phyloP scores from a whole-genome alignment of 345 rosid species.

The Theobroma cacao region DNA sequence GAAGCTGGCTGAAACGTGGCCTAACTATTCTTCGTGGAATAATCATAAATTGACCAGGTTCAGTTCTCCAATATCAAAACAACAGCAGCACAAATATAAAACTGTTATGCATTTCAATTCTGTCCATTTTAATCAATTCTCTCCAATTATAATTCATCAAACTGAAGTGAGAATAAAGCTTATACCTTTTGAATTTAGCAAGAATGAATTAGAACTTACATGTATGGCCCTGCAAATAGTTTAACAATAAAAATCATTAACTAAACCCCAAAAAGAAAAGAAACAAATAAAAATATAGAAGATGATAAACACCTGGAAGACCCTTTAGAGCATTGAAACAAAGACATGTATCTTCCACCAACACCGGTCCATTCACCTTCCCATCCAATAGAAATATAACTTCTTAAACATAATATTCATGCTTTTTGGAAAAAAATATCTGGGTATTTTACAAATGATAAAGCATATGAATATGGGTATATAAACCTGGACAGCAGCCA shows the following conservation, averaged over 20 bases:
- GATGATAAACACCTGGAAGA: constrained; percentile 67
- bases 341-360: constrained; percentile 96
- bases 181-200: constrained; percentile 1
- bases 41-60: not conserved
- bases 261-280: not conserved
- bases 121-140: not conserved
- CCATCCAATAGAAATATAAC: constrained; percentile 9
- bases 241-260: constrained; percentile 14
- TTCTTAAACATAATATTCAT: not conserved
- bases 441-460: not conserved
- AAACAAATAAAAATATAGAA: not conserved
- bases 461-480: not conserved
- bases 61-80: constrained; percentile 7
- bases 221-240: constrained; percentile 81
- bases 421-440: not conserved
- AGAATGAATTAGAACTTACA: constrained; percentile 55
- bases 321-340: constrained; percentile 95
- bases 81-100: not conserved
- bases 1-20: not conserved
- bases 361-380: constrained; percentile 88
- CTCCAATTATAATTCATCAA: not conserved
- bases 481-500: constrained; percentile 74
- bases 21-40: not conserved
- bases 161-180: not conserved
- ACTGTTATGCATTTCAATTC: not conserved